Evolutionary conservation across 2,329 filamentous ascomycete genomes (phyloP).

Genomic region (Exutisphaerella laricina): DNA sequence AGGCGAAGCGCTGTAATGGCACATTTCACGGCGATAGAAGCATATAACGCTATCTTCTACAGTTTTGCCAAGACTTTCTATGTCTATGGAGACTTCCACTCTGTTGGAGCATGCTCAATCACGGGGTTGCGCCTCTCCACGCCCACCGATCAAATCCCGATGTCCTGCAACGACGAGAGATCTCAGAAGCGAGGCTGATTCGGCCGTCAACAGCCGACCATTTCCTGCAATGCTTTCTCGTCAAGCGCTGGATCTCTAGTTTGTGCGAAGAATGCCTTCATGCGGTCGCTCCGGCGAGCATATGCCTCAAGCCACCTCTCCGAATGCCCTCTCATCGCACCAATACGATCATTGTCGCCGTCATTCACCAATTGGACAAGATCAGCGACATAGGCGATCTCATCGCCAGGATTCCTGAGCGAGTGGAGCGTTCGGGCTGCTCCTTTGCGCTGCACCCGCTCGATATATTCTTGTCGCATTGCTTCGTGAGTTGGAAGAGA

Average conservation of each 20-base stretch:
- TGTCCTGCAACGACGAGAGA: no score
- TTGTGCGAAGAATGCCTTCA: slow-evolving; percentile 28
- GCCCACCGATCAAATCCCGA: background rate
- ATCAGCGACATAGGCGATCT: slow-evolving; percentile 38
- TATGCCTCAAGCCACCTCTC: slow-evolving; percentile 34
- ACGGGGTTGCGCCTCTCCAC: no score
- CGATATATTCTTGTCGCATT: slow-evolving; percentile 41
- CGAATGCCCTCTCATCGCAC: slow-evolving; percentile 33
- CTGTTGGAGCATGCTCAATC: no score
- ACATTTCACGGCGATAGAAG: no score
- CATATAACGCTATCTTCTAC: no score
- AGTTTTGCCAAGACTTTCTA: no score
- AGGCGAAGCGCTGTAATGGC: no score
- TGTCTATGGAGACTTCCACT: no score
- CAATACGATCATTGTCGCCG: slow-evolving; percentile 23
- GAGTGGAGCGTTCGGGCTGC: slow-evolving; percentile 43
- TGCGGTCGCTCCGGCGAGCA: slow-evolving; percentile 29
- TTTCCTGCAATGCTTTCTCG: slow-evolving; percentile 6
- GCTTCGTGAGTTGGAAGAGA: slow-evolving; percentile 41
- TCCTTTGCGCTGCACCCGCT: slow-evolving; percentile 36
- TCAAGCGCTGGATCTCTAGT: slow-evolving; percentile 10
- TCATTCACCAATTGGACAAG: slow-evolving; percentile 38
- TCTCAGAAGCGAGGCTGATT: background rate
- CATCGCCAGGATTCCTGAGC: slow-evolving; percentile 33
- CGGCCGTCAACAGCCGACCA: slow-evolving; percentile 9